phyloP scores from a whole-genome alignment of 768 basidiomycete species.

The Suillus placidus region DNA sequence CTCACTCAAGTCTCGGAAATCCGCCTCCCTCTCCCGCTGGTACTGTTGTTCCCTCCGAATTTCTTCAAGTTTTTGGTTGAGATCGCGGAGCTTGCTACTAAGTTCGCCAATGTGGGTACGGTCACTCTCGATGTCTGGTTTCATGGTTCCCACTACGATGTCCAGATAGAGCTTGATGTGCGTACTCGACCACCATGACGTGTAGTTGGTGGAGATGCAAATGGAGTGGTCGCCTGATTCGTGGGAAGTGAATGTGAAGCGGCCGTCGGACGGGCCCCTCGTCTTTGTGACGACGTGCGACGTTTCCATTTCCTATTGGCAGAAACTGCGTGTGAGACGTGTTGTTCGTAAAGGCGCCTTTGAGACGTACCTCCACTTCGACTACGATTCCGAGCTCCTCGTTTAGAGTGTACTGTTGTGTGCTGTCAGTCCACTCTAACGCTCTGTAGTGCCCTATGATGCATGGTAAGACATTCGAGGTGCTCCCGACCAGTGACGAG shows the following conservation, averaged over 20 bases:
- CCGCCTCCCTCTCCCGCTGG: conserved; percentile 92
- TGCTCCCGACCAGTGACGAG: background rate
- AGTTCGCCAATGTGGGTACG: conserved; percentile 82
- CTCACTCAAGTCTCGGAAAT: conserved; percentile 89
- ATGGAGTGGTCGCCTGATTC: conserved; percentile 97
- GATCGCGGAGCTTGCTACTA: conserved; percentile 82
- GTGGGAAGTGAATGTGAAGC: conserved; percentile 97
- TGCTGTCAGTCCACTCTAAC: conserved; percentile 83
- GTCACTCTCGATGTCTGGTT: conserved; percentile 85
- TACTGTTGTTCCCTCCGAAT: conserved; percentile 96
- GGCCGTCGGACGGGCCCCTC: conserved; percentile 86
- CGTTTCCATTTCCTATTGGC: conserved; percentile 77
- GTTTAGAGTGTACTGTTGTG: conserved; percentile 70
- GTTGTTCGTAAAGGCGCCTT: background rate
- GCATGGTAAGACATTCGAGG: conserved; percentile 2
- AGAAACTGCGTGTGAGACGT: background rate
- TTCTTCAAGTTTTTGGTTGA: conserved; percentile 92
- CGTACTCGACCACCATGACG: conserved; percentile 82
- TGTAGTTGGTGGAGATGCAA: conserved; percentile 92
- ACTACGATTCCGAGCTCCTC: conserved; percentile 86
- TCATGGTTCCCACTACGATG: conserved; percentile 86
- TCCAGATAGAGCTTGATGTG: conserved; percentile 97
- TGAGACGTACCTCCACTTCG: conserved; percentile 75
- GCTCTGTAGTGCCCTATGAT: conserved; percentile 81
- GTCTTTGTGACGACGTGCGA: conserved; percentile 85